Conservation (phyloP, 2,329 filamentous ascomycete genomes). For the Elsinoe australis region DNA sequence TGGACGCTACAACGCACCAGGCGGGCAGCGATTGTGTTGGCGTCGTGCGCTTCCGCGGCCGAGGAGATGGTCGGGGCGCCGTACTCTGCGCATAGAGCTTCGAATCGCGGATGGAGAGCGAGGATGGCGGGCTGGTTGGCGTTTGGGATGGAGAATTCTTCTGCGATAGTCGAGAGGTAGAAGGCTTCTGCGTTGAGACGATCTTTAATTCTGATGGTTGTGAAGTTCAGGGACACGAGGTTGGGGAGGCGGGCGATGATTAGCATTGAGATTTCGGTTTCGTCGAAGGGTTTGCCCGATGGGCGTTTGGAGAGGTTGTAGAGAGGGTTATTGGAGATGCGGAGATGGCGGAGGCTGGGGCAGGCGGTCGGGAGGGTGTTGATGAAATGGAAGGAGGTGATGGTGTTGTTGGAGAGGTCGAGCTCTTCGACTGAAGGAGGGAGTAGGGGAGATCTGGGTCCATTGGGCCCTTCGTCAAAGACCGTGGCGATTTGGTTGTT, state of each 20-base stretch:
- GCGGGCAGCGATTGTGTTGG: constrained; percentile 73
- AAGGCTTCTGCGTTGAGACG: constrained; percentile 85
- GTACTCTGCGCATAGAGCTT: constrained; percentile 65
- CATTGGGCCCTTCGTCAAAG: background rate
- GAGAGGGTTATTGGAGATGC: constrained; percentile 79
- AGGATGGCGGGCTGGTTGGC: constrained; percentile 50
- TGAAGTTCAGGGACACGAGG: constrained; percentile 66
- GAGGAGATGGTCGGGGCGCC: constrained; percentile 58
- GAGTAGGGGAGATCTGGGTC: constrained; percentile 21
- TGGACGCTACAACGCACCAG: constrained; percentile 57
- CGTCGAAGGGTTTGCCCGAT: constrained; percentile 39
- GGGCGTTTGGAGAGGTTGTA: constrained; percentile 51
- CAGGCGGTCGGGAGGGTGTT: constrained; percentile 60
- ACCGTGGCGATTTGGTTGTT: constrained; percentile 57
- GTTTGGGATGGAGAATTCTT: constrained; percentile 60
- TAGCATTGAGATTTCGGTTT: constrained; percentile 84
- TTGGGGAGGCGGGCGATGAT: constrained; percentile 65
- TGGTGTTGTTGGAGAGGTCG: constrained; percentile 41
- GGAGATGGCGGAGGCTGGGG: constrained; percentile 65
- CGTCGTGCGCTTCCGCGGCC: constrained; percentile 42
- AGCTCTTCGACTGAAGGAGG: constrained; percentile 32
- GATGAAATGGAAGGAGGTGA: constrained; percentile 62
- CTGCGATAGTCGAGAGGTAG: constrained; percentile 77
- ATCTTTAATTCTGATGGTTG: constrained; percentile 60
- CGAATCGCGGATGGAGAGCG: constrained; percentile 61